A percentile compares a stretch with the other conserved stretches of the same genome.
Conservation (phyloP, 352 stramenopile species). For the Phytopythium sindhum region DNA sequence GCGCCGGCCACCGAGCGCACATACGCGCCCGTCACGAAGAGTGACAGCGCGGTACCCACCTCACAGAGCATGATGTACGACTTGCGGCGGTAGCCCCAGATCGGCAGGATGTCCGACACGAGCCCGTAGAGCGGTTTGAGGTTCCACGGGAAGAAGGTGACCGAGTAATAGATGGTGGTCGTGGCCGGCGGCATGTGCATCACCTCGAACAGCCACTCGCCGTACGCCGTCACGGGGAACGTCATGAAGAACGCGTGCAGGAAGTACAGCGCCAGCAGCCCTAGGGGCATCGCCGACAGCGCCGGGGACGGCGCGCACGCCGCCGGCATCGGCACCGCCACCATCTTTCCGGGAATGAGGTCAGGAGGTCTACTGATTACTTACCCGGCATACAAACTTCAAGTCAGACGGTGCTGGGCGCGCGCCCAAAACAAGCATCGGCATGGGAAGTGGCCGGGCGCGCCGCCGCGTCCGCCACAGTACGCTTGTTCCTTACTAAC, state of each 20-base stretch:
- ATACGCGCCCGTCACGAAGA: slow-evolving; percentile 52
- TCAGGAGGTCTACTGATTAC: no score
- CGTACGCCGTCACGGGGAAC: slow-evolving; percentile 79
- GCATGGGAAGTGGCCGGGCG: no score
- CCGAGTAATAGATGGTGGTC: slow-evolving; percentile 77
- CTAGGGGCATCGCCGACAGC: slow-evolving; percentile 31
- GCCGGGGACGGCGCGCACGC: background rate
- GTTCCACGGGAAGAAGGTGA: slow-evolving; percentile 85
- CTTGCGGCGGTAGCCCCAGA: slow-evolving; percentile 78
- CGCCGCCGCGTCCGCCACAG: no score
- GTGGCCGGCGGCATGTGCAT: slow-evolving; percentile 77
- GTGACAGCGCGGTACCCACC: slow-evolving; percentile 43
- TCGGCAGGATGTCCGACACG: slow-evolving; percentile 69
- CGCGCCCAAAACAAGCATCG: no score
- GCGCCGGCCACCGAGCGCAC: slow-evolving; percentile 51
- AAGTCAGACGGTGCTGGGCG: no score
- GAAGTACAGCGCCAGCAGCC: slow-evolving; percentile 76
- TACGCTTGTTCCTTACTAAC: no score
- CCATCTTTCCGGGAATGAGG: background rate
- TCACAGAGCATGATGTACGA: slow-evolving; percentile 80
- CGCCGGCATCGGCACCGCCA: background rate
- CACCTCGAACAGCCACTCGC: slow-evolving; percentile 70
- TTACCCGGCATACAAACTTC: no score
- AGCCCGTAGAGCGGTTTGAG: slow-evolving; percentile 82
- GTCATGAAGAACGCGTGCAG: slow-evolving; percentile 72